Conservation (phyloP, 208 protist species). For the Crithidia bombi region DNA sequence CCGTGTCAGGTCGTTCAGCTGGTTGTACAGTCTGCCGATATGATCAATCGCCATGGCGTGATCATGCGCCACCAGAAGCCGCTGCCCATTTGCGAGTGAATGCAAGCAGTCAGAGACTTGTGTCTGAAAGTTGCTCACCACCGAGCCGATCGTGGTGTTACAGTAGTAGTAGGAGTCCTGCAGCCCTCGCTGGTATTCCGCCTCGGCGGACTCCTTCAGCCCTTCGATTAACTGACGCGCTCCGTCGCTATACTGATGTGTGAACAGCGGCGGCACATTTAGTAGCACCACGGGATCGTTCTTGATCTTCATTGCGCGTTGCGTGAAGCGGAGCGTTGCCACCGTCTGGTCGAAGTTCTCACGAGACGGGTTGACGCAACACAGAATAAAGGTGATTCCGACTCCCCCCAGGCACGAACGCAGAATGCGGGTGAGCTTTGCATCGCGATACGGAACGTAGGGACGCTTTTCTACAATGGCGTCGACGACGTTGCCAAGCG, state of each 20-base stretch:
- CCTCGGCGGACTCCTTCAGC: conserved; percentile 47
- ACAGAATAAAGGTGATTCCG: conserved; percentile 91
- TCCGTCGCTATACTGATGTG: conserved; percentile 75
- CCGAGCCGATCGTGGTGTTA: conserved; percentile 47
- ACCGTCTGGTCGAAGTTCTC: conserved; percentile 92
- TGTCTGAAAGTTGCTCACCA: conserved; percentile 54
- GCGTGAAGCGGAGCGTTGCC: conserved; percentile 83
- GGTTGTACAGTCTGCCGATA: conserved; percentile 66
- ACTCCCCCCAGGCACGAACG: conserved; percentile 82
- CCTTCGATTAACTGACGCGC: conserved; percentile 54
- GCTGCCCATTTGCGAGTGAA: conserved; percentile 72
- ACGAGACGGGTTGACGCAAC: conserved; percentile 85
- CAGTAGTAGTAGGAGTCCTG: conserved; percentile 77
- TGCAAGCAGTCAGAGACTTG: conserved; percentile 75
- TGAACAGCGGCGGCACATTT: conserved; percentile 80
- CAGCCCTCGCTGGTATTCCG: conserved; percentile 75
- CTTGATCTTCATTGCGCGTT: conserved; percentile 90
- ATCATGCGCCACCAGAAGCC: conserved; percentile 83
- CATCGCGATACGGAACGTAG: conserved; percentile 88
- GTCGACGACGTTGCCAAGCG: conserved; percentile 91
- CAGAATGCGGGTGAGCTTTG: conserved; percentile 89
- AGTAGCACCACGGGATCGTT: conserved; percentile 89
- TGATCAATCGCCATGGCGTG: conserved; percentile 70
- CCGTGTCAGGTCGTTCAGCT: conserved; percentile 49
- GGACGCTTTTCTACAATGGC: conserved; percentile 64